phyloP scores from a whole-genome alignment of 495 filamentous ascomycete species.

The Poronia punctata region DNA sequence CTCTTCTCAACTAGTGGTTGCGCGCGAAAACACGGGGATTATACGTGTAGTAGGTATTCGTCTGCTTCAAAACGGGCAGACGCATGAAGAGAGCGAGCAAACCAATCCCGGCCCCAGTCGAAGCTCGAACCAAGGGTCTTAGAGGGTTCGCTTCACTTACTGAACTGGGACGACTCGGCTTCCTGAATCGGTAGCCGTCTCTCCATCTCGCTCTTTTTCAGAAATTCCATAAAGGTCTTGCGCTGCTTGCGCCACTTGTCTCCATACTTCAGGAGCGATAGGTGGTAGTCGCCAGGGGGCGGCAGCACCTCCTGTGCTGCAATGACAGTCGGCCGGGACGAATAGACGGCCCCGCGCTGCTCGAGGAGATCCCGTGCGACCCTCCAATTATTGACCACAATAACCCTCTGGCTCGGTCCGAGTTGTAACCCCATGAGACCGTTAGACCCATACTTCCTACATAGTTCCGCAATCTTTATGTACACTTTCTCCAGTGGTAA shows the following conservation, averaged over 20 bases:
- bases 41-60: no score
- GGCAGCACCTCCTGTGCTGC: constrained; percentile 18
- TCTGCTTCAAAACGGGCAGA: no score
- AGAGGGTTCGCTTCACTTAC: constrained; percentile 1
- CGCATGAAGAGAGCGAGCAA: no score
- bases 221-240: constrained; percentile 29
- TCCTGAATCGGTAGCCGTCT: constrained; percentile 22
- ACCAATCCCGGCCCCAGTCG: not conserved
- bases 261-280: constrained; percentile 34
- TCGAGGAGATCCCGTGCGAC: constrained; percentile 13
- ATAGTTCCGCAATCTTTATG: constrained; percentile 5
- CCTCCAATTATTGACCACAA: constrained; percentile 10
- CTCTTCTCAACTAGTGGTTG: no score
- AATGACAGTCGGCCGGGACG: constrained; percentile 3
- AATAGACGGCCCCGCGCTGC: constrained; percentile 13
- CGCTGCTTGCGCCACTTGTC: constrained; percentile 14
- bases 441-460: not conserved
- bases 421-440: constrained; percentile 8
- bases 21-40: no score
- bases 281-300: constrained; percentile 33
- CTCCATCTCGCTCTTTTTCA: constrained; percentile 14
- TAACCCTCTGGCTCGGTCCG: not conserved
- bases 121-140: no score
- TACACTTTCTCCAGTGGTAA: constrained; percentile 18
- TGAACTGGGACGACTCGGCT: constrained; percentile 17